These are phyloP conservation scores for Amylostereum areolatum DNA, from an alignment of 1,284 basidiomycete genomes.

Conservation along the genomic window DNA sequence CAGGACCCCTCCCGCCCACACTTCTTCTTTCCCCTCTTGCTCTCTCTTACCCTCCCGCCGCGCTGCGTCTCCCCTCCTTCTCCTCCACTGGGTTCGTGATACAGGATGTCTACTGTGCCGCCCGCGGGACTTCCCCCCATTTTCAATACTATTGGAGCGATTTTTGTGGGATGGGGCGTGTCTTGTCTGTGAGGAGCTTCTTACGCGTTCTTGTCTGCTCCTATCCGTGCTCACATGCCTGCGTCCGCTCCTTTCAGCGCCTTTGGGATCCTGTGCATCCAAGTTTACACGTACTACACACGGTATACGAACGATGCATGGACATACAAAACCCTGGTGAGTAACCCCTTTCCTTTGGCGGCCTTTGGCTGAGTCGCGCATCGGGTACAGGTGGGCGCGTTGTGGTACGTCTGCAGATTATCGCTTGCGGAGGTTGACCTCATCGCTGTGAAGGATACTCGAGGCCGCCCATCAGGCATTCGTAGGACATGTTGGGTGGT, in stretches of 20 bases:
- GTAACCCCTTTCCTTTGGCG: conserved; percentile 17
- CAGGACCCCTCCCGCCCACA: background rate
- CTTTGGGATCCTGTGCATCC: conserved; percentile 46
- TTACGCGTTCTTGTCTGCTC: conserved; percentile 19
- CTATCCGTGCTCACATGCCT: background rate
- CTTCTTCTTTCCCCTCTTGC: background rate
- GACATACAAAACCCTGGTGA: conserved; percentile 50
- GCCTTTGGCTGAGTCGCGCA: background rate
- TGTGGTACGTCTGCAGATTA: conserved; percentile 32
- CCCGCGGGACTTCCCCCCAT: conserved; percentile 15
- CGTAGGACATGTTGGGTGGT: conserved; percentile 52
- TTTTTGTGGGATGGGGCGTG: conserved; percentile 49
- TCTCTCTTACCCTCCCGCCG: background rate
- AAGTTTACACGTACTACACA: conserved; percentile 48
- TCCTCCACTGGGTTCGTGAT: too few relatives aligned
- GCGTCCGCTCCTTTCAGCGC: conserved; percentile 23
- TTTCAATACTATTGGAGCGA: conserved; percentile 54
- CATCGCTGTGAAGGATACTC: conserved; percentile 32
- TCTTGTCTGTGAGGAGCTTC: conserved; percentile 42
- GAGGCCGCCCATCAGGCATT: conserved; percentile 48
- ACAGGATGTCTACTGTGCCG: background rate
- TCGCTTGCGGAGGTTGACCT: background rate
- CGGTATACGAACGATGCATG: conserved; percentile 47
- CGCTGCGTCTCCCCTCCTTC: background rate
- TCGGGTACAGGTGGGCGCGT: conserved; percentile 30